Conservation (phyloP, 352 stramenopile genomes). For the Phytophthora melonis region DNA sequence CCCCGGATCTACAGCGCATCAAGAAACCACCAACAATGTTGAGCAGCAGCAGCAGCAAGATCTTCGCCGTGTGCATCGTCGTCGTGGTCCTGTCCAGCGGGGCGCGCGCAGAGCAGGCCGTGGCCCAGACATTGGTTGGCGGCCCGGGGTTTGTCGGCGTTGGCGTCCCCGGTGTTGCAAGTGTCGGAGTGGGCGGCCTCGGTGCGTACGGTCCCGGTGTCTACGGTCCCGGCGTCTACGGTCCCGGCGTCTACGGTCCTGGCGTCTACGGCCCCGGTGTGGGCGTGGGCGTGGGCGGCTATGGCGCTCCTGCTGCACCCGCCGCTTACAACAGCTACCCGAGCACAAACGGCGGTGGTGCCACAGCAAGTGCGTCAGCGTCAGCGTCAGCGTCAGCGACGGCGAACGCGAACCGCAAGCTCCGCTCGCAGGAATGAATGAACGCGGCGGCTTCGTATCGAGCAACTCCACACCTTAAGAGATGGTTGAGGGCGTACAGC, state of each 20-base stretch:
- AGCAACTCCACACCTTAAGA: too few relatives aligned
- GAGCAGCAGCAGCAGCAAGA: conserved; percentile 17
- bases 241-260: too few relatives aligned
- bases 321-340: too few relatives aligned
- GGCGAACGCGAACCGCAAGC: conserved; percentile 1
- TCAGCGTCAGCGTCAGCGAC: too few relatives aligned
- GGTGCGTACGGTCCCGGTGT: background rate
- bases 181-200: background rate
- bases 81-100: conserved; percentile 3
- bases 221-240: too few relatives aligned
- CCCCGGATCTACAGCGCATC: too few relatives aligned
- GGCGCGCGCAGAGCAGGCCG: background rate
- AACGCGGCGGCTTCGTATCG: too few relatives aligned
- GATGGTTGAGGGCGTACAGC: too few relatives aligned
- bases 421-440: too few relatives aligned
- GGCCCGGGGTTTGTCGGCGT: conserved; percentile 10
- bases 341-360: background rate
- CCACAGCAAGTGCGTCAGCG: background rate
- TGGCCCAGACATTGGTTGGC: background rate
- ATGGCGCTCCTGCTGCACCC: too few relatives aligned
- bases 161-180: background rate
- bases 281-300: too few relatives aligned
- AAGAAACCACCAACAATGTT: conserved; percentile 3
- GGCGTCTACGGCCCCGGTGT: too few relatives aligned
- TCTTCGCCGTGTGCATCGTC: conserved; percentile 9